Percentiles rank a stretch among this genome's conserved stretches.
These are phyloP conservation scores for Candida pseudofarinosa DNA, from an alignment of 805 yeast species.

Conservation along the genomic window DNA sequence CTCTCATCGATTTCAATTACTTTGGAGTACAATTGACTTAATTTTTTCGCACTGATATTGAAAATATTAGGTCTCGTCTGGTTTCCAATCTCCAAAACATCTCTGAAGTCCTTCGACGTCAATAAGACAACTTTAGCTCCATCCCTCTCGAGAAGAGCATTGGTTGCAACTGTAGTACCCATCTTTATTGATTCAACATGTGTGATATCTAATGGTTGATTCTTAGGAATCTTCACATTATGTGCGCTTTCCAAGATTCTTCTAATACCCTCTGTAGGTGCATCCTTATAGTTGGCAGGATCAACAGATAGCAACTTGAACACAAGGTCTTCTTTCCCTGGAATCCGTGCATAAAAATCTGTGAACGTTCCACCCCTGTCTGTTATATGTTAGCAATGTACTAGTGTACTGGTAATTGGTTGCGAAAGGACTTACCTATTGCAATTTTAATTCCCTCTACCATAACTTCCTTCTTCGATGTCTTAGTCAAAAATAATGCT, in stretches of 20 bases:
- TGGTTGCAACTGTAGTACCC: conserved; percentile 97
- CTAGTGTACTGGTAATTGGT: neutral
- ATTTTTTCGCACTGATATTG: conserved; percentile 70
- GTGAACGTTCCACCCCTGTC: conserved; percentile 82
- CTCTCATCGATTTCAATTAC: conserved; percentile 89
- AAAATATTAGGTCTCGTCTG: conserved; percentile 90
- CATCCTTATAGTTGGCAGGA: conserved; percentile 78
- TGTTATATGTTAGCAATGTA: conserved; percentile 7
- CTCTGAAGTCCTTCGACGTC: conserved; percentile 86
- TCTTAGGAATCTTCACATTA: conserved; percentile 44
- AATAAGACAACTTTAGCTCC: conserved; percentile 85
- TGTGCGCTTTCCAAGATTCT: conserved; percentile 60
- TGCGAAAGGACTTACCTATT: conserved; percentile 2
- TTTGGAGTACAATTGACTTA: conserved; percentile 64
- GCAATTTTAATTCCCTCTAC: conserved; percentile 4
- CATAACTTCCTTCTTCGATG: neutral
- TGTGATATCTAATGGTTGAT: conserved; percentile 49
- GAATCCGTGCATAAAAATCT: conserved; percentile 50
- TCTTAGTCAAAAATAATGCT: neutral
- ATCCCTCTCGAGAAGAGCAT: conserved; percentile 87
- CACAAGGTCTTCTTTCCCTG: conserved; percentile 51
- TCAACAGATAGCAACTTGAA: conserved; percentile 80
- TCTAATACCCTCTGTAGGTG: conserved; percentile 86
- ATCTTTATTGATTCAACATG: conserved; percentile 67
- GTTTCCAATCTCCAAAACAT: conserved; percentile 78